Conservation (phyloP, 805 yeast genomes). For the Blastobotrys muscicola region DNA sequence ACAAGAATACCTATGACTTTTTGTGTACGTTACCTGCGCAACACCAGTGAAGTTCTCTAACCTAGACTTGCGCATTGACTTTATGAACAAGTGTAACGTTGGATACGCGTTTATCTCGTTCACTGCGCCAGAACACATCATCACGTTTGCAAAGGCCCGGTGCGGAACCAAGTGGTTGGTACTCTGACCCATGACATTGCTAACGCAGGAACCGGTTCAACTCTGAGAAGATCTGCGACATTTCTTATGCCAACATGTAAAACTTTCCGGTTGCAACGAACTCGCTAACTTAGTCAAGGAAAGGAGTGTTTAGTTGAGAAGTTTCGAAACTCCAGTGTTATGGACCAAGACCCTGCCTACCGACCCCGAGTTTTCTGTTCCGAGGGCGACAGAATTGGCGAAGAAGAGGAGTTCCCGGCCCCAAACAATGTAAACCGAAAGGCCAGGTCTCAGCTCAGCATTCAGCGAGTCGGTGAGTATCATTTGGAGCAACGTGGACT, state of each 20-base stretch:
- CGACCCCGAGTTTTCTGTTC: conserved; percentile 41
- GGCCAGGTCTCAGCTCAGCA: conserved; percentile 27
- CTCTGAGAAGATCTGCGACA: conserved; percentile 42
- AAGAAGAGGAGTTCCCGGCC: conserved; percentile 35
- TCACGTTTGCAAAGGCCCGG: conserved; percentile 36
- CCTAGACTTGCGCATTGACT: conserved; percentile 41
- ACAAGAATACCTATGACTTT: conserved; percentile 30
- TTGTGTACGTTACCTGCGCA: conserved; percentile 27
- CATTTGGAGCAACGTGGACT: background rate
- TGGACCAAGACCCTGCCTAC: conserved; percentile 38
- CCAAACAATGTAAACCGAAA: conserved; percentile 29
- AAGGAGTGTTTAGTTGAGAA: conserved; percentile 35
- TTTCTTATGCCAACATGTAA: conserved; percentile 41
- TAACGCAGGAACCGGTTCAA: conserved; percentile 30
- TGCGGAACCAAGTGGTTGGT: conserved; percentile 38
- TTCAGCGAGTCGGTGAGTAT: conserved; percentile 23
- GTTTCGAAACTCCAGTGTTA: conserved; percentile 41
- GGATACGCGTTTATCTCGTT: conserved; percentile 49
- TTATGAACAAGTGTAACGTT: conserved; percentile 43
- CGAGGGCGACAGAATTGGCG: conserved; percentile 35
- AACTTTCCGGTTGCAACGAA: conserved; percentile 7
- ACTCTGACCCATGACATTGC: background rate
- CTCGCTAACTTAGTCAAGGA: conserved; percentile 31
- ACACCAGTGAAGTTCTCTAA: background rate
- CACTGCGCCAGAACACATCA: conserved; percentile 34